phyloP scores from a whole-genome alignment of 2,329 filamentous ascomycete species.

The Alternaria dauci region DNA sequence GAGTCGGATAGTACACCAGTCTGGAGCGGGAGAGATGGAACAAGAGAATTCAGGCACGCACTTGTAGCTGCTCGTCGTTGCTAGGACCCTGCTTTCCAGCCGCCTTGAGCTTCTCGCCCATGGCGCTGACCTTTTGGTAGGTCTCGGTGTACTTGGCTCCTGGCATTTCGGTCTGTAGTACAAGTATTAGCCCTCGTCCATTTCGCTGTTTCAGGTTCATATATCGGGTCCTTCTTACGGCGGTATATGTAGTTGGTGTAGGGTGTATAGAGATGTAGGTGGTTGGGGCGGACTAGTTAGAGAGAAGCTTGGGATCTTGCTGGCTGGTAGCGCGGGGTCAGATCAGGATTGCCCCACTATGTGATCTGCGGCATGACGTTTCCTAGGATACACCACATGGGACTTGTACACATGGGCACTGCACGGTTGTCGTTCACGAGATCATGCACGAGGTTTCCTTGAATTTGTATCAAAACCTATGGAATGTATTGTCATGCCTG shows the following conservation, averaged over 20 bases:
- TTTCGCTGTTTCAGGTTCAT: not conserved
- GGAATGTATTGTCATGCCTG: not conserved
- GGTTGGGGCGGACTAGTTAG: slow-evolving; percentile 1
- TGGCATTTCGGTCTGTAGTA: slow-evolving; percentile 29
- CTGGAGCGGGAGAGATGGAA: not conserved
- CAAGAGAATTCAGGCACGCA: slow-evolving; percentile 25
- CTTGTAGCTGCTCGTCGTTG: slow-evolving; percentile 60
- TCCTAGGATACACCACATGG: not conserved
- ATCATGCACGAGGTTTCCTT: not conserved
- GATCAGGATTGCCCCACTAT: slow-evolving; percentile 10
- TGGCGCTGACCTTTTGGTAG: slow-evolving; percentile 43
- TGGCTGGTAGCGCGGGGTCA: slow-evolving; percentile 16
- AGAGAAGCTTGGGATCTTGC: slow-evolving; percentile 1
- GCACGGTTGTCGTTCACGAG: not conserved
- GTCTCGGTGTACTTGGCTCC: slow-evolving; percentile 43
- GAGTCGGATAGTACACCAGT: not conserved
- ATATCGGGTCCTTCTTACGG: not conserved
- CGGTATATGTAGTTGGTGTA: not conserved
- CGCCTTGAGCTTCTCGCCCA: slow-evolving; percentile 43
- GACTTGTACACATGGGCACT: not conserved
- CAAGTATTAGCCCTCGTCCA: not conserved
- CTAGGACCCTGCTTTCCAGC: slow-evolving; percentile 36
- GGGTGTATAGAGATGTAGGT: not conserved
- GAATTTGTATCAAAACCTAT: not conserved
- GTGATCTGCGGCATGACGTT: slow-evolving; percentile 20